Evolutionary conservation across 306 rosid genomes (phyloP).

Genomic region (Hippophae tibetana): DNA sequence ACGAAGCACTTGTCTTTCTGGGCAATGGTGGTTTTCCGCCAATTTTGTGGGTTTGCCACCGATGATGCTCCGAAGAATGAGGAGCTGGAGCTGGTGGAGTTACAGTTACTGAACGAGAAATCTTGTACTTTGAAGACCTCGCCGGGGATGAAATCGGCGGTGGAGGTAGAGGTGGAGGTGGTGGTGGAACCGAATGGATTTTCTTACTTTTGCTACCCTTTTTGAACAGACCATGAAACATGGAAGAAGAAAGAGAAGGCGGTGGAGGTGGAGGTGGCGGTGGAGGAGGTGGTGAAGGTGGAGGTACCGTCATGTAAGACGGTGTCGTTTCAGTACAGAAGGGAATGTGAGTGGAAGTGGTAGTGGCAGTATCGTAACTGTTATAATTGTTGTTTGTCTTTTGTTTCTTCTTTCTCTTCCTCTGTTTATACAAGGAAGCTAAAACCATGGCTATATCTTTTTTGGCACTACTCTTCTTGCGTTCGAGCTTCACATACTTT

Average conservation of each 20-base stretch:
- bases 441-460: slow-evolving; percentile 50
- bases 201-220: slow-evolving; percentile 50
- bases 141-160: slow-evolving; percentile 23
- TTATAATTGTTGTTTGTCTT: slow-evolving; percentile 10
- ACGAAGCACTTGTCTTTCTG: slow-evolving; percentile 13
- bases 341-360: slow-evolving; percentile 2
- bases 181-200: slow-evolving; percentile 47
- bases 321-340: slow-evolving; percentile 12
- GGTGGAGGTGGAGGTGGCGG: slow-evolving; percentile 69
- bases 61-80: slow-evolving; percentile 8
- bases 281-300: slow-evolving; percentile 25
- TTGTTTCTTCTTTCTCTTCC: slow-evolving; percentile 50
- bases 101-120: slow-evolving; percentile 7
- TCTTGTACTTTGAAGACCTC: slow-evolving; percentile 29
- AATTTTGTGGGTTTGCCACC: slow-evolving; percentile 5
- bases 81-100: slow-evolving; percentile 26
- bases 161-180: slow-evolving; percentile 31
- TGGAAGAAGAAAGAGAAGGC: slow-evolving; percentile 48
- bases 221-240: slow-evolving; percentile 52
- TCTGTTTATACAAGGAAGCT: slow-evolving; percentile 54
- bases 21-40: slow-evolving; percentile 56
- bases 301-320: not conserved
- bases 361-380: slow-evolving; percentile 17
- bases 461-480: slow-evolving; percentile 34
- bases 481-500: slow-evolving; percentile 22